phyloP scores from a whole-genome alignment of 2,329 filamentous ascomycete genomes.

The Hypomyces perniciosus region DNA sequence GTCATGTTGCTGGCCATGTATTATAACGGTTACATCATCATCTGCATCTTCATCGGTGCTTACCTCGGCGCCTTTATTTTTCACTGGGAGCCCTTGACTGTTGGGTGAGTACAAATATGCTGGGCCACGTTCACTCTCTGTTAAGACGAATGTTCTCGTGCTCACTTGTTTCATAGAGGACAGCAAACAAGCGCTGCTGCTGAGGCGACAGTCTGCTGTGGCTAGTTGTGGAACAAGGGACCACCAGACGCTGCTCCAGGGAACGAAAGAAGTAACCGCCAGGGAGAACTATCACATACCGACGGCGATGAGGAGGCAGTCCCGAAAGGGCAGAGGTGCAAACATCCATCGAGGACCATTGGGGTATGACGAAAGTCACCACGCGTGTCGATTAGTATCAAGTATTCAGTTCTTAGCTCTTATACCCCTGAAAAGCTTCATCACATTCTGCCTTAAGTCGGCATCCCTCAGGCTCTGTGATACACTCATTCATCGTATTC shows the following conservation, averaged over 20 bases:
- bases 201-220: conserved; percentile 37
- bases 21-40: conserved; percentile 69
- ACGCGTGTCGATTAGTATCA: no score
- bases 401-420: no score
- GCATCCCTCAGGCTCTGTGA: no score
- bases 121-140: background rate
- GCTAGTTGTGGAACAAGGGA: conserved; percentile 18
- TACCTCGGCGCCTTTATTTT: conserved; percentile 69
- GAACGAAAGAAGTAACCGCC: background rate
- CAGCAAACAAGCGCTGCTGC: conserved; percentile 29
- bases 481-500: no score
- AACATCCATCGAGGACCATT: no score
- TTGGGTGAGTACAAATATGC: conserved; percentile 19
- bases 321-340: no score
- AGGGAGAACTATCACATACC: no score
- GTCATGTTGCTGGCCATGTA: conserved; percentile 67
- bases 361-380: no score
- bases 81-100: conserved; percentile 55
- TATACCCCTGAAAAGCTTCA: no score
- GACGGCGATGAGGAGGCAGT: no score
- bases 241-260: background rate
- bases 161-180: conserved; percentile 9
- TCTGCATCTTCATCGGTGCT: conserved; percentile 73
- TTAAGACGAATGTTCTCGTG: background rate
- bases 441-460: no score